Base-by-base conservation (phyloP, 2,329 filamentous ascomycete species). In the Drechslera avenae region DNA sequence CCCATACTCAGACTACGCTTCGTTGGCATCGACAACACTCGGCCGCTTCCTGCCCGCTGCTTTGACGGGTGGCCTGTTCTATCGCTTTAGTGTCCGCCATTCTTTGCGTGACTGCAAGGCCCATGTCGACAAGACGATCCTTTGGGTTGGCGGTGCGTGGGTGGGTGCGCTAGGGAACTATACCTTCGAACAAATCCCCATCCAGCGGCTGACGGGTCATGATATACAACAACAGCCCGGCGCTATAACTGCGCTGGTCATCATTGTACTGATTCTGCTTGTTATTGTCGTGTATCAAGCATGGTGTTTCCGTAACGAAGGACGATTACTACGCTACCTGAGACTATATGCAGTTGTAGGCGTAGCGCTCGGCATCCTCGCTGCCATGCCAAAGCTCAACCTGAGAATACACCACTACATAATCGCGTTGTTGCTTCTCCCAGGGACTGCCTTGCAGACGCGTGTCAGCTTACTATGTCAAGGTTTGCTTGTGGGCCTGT, bases 371-470 rank as follows among this genome's bases (percentile, higher is more conserved):
- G 82, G 97, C 1, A 82, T 97, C 13, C 91, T 92, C 9, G 53
- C 64, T 12, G 64, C 91, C 0, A 96, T 79, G 94, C 17, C 81
- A 93, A 1, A 78, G 92, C 14, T 94, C 90, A 3, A 81, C 94
- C 1, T 97, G 92, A 86, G 93, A 16, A 91, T 99, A 50, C 74
- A 87, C 94, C 76, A 97, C 81, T 97, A 97, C 69, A 89, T 97
- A 56, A 79, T 97, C 4, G 91, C 87, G 1, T 81, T 97, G n/a
- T 79, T 97, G 0, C 81, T 99, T 1, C 82, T 97, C 2, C 92
- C 93, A 0, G 94, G 92, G 0, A 97, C 94, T 0, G 86, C 86
- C 51, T 83, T 97, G 69, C 92, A 96, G 62, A 97, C 90, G 2
- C 85, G 94, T 0, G 88, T 90, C 0, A 88, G 87, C 1, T 79